Conservation (phyloP, 108 stramenopile species). For the Cyclostephanos invisitatus region DNA sequence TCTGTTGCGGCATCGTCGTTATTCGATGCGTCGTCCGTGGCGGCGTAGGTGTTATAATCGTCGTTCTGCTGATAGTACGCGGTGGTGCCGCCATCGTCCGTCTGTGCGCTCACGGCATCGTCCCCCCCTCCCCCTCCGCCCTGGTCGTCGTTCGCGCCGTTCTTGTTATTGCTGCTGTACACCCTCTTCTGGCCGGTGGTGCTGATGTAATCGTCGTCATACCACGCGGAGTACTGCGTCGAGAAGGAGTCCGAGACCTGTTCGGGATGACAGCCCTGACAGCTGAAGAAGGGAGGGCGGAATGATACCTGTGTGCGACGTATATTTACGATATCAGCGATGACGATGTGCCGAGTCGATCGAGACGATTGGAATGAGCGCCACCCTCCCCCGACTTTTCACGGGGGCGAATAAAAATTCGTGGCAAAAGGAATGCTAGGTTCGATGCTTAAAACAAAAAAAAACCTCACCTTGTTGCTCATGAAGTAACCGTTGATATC, state of each 20-base stretch:
- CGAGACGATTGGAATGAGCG: no score
- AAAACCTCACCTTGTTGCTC: constrained; percentile 49
- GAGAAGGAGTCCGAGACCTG: constrained; percentile 73
- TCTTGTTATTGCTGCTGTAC: constrained; percentile 28
- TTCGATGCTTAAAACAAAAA: neutral
- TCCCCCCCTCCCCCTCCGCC: constrained; percentile 17
- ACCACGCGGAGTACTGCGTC: constrained; percentile 71
- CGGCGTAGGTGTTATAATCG: constrained; percentile 18
- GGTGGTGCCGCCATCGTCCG: constrained; percentile 45
- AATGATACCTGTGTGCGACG: constrained; percentile 68
- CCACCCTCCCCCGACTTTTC: no score
- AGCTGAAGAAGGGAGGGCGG: constrained; percentile 81
- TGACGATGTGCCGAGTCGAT: no score
- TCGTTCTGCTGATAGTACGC: constrained; percentile 45
- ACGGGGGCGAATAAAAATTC: no score
- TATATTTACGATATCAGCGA: no score
- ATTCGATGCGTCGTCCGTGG: constrained; percentile 37
- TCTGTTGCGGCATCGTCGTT: constrained; percentile 36
- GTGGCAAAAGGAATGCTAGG: no score
- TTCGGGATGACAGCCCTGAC: constrained; percentile 62
- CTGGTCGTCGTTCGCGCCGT: constrained; percentile 21
- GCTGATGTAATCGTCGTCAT: constrained; percentile 84
- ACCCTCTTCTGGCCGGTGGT: constrained; percentile 54
- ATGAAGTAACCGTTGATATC: constrained; percentile 64
- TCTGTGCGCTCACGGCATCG: constrained; percentile 27